Conservation (phyloP, 2,329 filamentous ascomycete species). For the Blastomyces silverae region DNA sequence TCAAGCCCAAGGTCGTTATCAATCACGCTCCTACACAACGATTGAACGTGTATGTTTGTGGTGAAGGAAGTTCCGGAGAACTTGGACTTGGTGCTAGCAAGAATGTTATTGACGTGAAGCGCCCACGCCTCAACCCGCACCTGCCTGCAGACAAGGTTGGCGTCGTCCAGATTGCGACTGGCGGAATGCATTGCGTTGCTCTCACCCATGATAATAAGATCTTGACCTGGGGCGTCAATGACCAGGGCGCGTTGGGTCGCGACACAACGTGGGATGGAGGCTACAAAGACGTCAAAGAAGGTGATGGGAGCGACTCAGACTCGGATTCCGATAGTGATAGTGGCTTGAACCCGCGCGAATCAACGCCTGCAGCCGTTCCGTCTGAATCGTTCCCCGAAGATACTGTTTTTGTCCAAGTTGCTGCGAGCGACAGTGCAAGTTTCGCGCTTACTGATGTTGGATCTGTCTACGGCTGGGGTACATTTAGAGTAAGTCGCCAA, state of each 20-base stretch:
- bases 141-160: conserved; percentile 53
- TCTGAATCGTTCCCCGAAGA: conserved; percentile 46
- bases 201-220: conserved; percentile 75
- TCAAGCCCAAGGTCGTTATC: conserved; percentile 40
- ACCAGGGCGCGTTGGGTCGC: conserved; percentile 72
- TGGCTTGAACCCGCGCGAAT: conserved; percentile 52
- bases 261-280: conserved; percentile 63
- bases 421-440: conserved; percentile 53
- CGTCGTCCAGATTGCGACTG: conserved; percentile 68
- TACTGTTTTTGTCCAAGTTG: conserved; percentile 52
- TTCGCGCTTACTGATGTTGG: conserved; percentile 57
- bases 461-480: conserved; percentile 56
- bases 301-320: conserved; percentile 50
- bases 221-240: conserved; percentile 81
- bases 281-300: conserved; percentile 45
- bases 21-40: conserved; percentile 53
- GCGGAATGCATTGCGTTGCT: conserved; percentile 74
- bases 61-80: conserved; percentile 73
- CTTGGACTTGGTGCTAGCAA: conserved; percentile 66
- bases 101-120: conserved; percentile 63
- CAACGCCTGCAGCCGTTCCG: conserved; percentile 48
- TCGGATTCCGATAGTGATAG: conserved; percentile 42
- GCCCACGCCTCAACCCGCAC: conserved; percentile 61
- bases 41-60: conserved; percentile 72
- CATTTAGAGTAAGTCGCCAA: conserved; percentile 47